A percentile compares a stretch with the other conserved stretches of the same genome.
phyloP scores from a whole-genome alignment of 2,329 filamentous ascomycete genomes.

The Ciborinia camelliae region DNA sequence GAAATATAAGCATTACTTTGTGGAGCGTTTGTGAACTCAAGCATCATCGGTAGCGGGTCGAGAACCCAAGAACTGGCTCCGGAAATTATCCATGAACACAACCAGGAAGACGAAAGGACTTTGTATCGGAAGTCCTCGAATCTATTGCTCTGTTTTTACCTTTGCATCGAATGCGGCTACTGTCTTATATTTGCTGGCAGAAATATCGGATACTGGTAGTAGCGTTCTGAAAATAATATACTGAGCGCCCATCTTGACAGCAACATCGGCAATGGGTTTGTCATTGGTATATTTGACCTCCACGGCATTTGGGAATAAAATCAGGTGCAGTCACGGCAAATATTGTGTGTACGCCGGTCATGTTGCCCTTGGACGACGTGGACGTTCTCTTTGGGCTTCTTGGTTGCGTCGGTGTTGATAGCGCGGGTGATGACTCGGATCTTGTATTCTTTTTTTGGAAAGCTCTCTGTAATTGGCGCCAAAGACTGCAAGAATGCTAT shows the following conservation, averaged over 20 bases:
- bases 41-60: no score
- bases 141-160: constrained; percentile 40
- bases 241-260: constrained; percentile 40
- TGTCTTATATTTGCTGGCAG: constrained; percentile 39
- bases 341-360: constrained; percentile 46
- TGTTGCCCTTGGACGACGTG: constrained; percentile 43
- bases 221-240: constrained; percentile 46
- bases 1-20: no score
- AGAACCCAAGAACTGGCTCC: no score
- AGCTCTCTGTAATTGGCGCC: no score
- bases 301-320: constrained; percentile 35
- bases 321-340: constrained; percentile 45
- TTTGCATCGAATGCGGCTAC: constrained; percentile 38
- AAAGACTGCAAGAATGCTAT: constrained; percentile 47
- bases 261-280: constrained; percentile 44
- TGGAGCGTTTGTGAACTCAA: no score
- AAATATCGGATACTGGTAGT: constrained; percentile 39
- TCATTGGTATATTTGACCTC: constrained; percentile 29
- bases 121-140: constrained; percentile 41
- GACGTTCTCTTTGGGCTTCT: constrained; percentile 35
- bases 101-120: constrained; percentile 45
- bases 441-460: no score
- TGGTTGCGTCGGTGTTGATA: no score
- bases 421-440: no score
- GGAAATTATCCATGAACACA: no score